Percentiles rank a stretch among this genome's conserved stretches.
Evolutionary conservation across 805 yeast genomes (phyloP).

Genomic region (Danielia reshetovae): DNA sequence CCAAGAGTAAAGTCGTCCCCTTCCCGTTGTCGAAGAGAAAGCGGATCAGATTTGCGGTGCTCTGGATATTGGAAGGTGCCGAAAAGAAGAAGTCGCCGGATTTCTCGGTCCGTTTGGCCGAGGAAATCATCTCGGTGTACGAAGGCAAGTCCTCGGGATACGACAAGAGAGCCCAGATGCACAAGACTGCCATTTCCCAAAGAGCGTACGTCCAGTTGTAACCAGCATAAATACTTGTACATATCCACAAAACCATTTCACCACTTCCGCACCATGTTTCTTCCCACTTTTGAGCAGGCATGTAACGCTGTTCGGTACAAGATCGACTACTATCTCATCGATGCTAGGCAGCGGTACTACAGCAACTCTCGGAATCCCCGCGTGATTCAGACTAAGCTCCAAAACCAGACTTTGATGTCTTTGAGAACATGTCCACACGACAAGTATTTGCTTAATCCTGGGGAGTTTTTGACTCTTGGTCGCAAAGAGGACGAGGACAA

Average conservation of each 20-base stretch:
- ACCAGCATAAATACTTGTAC: constrained; percentile 1
- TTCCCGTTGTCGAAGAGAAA: constrained; percentile 78
- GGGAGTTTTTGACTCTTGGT: constrained; percentile 28
- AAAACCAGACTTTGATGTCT: constrained; percentile 31
- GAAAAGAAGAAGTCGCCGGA: constrained; percentile 74
- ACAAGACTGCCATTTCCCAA: constrained; percentile 81
- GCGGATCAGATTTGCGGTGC: constrained; percentile 80
- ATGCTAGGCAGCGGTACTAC: constrained; percentile 36
- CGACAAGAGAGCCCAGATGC: constrained; percentile 79
- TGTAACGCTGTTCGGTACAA: constrained; percentile 24
- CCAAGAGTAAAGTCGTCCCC: constrained; percentile 78
- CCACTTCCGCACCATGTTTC: background rate
- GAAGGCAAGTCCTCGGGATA: constrained; percentile 79
- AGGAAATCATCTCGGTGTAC: constrained; percentile 75
- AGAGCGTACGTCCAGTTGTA: constrained; percentile 66
- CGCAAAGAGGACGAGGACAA: constrained; percentile 8
- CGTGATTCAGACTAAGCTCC: constrained; percentile 33
- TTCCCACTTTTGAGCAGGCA: background rate
- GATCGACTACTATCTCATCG: constrained; percentile 28
- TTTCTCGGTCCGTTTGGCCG: constrained; percentile 84
- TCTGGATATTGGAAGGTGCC: constrained; percentile 87
- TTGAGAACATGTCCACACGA: constrained; percentile 36
- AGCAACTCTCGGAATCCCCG: constrained; percentile 34
- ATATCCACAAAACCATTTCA: background rate
- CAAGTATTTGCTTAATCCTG: constrained; percentile 26